Evolutionary conservation across 768 basidiomycete genomes (phyloP), one percentile per base, ranked within the genome.

Genomic region (Tulasnella sp.): DNA sequence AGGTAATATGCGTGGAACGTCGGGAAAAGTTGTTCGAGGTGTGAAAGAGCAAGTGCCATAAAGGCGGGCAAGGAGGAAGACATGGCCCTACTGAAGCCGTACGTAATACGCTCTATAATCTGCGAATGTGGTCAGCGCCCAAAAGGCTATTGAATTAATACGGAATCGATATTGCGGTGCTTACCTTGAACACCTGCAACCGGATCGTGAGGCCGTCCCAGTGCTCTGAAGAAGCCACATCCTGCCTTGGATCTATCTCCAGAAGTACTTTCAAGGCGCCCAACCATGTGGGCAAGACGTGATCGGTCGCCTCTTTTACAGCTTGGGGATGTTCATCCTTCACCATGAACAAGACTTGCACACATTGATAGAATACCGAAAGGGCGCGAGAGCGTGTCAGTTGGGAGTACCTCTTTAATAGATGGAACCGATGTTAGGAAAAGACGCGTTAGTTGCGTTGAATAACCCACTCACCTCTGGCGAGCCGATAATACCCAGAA

Each of bases 341-440:
- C 59, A 98, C 91, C 84, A 94, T 97, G 71, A 88, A 93, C 17
- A 98, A 76, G 4, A 92, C 85, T 53, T 82, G 80, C 3, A 96
- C 77, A 67, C 91, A 93, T 74, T 97, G 90, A 29, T 86, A 77
- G 74, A 97, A 97, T 30, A 96, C 91, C 3, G 84, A 78, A 15
- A 99, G 77, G 3, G 90, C 84, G 27, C 90, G 80, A 0, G 93
- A 82, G 29, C 95, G 83, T 5, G 95, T 96, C 4, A 85, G 74
- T 0, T 88, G 77, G 1, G 85, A 80, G 68, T 96, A 85, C 49
- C 79, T 75, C 81, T 85, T 21, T n/a, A 17, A 3, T 11, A 2
- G 29, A 26, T 64, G 30, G 10, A 44, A 17, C 1, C 24, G 24
- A 23, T 4, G 1, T 38, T 5, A 38, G 15, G 5, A 5, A 38